A percentile compares a stretch with the other conserved stretches of the same genome.
phyloP scores from a whole-genome alignment of 192 early-diverging fungal species.

The Gorgonomyces haynaldii region DNA sequence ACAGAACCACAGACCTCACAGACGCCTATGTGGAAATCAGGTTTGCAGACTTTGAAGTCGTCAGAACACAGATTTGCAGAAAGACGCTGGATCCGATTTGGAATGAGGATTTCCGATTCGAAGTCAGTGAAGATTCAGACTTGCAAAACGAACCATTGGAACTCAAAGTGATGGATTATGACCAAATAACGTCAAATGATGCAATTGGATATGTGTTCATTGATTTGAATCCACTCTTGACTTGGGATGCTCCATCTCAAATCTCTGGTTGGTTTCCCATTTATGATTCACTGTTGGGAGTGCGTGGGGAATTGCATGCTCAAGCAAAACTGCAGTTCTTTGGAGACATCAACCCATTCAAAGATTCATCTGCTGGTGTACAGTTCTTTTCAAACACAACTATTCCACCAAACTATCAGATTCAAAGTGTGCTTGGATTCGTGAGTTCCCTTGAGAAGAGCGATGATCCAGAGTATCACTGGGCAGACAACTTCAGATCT shows the following conservation, averaged over 20 bases:
- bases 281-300: slow-evolving; percentile 59
- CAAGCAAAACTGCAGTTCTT: slow-evolving; percentile 67
- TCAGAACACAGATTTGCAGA: slow-evolving; percentile 51
- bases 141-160: slow-evolving; percentile 77
- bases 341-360: slow-evolving; percentile 73
- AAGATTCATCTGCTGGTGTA: slow-evolving; percentile 46
- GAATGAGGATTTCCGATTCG: slow-evolving; percentile 73
- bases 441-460: slow-evolving; percentile 55
- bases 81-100: slow-evolving; percentile 70
- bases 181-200: slow-evolving; percentile 62
- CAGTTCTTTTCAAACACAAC: slow-evolving; percentile 55
- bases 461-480: slow-evolving; percentile 75
- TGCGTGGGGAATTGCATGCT: slow-evolving; percentile 61
- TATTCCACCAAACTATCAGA: slow-evolving; percentile 40
- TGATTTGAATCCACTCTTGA: slow-evolving; percentile 65
- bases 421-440: slow-evolving; percentile 54
- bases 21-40: slow-evolving; percentile 77
- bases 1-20: slow-evolving; percentile 62
- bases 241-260: slow-evolving; percentile 47
- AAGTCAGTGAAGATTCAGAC: slow-evolving; percentile 48
- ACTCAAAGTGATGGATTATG: slow-evolving; percentile 64
- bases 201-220: slow-evolving; percentile 66
- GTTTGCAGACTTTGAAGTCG: slow-evolving; percentile 58
- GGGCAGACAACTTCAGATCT: slow-evolving; percentile 68
- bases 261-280: slow-evolving; percentile 74